Base-by-base conservation (phyloP, 257 asterid species). In the Nicotiana obtusifolia region DNA sequence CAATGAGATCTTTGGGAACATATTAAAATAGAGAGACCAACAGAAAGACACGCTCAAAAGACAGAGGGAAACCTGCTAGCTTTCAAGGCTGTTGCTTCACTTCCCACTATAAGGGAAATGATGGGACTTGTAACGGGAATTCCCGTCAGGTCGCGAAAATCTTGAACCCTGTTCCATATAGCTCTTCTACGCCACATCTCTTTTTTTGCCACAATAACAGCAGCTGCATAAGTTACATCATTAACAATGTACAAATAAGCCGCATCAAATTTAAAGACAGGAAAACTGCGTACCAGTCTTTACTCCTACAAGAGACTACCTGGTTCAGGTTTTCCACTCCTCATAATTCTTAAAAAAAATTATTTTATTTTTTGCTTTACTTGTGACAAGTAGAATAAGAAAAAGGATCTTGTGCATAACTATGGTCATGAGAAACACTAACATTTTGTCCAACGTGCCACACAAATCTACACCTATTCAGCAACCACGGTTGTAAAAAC, bases 111-210 rank as follows among this genome's bases (percentile, higher is more conserved):
- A 57, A 95, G 86, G 49, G 91, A 88, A 80, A 88, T 77, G 59
- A 88, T 88, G 66, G 88, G 88, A 82, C 89, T 88, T 67, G 84
- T 85, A 28, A 88, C 89, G 0, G 92, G 85, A 13, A 88, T 84
- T 53, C 91, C 88, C 1, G 91, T 88, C 84, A 88, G 65, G 53
- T 65, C 87, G 71, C 88, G 91, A 85, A 95, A 95, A 28, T 93
- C 97, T 66, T 86, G 86, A 35, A 95, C 90, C 52, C 94, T 93
- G 81, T 87, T 86, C 92, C 84, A 86, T 19, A 95, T 78, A 80
- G 93, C 90, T 81, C 31, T 83, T 88, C 99, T 92, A 85, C 99
- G 97, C 99, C 99, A 95, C 64, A 82, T 87, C 88, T 95, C 99
- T 44, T 92, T 81, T 81, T 86, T 90, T 20, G 97, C 91, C 86